These are phyloP conservation scores for Candida hungchunana DNA, from an alignment of 805 yeast genomes.

Conservation along the genomic window DNA sequence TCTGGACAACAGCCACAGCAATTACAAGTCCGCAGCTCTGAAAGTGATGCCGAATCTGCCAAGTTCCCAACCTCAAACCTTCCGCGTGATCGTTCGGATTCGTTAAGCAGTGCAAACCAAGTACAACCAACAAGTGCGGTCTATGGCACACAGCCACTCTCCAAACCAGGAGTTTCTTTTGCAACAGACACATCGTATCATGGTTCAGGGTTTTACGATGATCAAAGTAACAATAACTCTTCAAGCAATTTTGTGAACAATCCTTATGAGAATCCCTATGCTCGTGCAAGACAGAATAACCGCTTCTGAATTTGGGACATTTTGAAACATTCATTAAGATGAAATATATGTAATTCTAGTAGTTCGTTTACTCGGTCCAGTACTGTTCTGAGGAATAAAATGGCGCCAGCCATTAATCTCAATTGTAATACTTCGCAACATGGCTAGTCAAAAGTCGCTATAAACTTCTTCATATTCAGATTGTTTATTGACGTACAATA, in stretches of 20 bases:
- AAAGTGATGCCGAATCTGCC: constrained; percentile 10
- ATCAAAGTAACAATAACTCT: constrained; percentile 3
- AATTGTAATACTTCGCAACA: too few species aligned
- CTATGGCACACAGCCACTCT: constrained; percentile 18
- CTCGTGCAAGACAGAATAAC: constrained; percentile 21
- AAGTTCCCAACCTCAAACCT: constrained; percentile 17
- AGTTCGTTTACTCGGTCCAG: too few species aligned
- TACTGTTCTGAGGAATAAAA: too few species aligned
- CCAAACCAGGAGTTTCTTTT: constrained; percentile 21
- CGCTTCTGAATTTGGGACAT: constrained; percentile 8
- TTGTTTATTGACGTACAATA: too few species aligned
- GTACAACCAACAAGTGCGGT: constrained; percentile 27
- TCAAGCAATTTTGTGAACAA: constrained; percentile 9
- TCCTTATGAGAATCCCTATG: constrained; percentile 24
- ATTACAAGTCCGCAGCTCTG: constrained; percentile 14
- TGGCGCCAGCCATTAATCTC: too few species aligned
- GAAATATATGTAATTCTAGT: too few species aligned
- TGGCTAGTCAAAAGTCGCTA: too few species aligned
- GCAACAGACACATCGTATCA: constrained; percentile 19
- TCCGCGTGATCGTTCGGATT: constrained; percentile 21
- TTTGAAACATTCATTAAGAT: background rate
- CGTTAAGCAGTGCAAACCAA: constrained; percentile 13
- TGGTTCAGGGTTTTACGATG: constrained; percentile 17
- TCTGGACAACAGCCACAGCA: constrained; percentile 28
- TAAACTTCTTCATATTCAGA: too few species aligned